Conservation (phyloP, 345 rosid species). For the Brassica nigra region DNA sequence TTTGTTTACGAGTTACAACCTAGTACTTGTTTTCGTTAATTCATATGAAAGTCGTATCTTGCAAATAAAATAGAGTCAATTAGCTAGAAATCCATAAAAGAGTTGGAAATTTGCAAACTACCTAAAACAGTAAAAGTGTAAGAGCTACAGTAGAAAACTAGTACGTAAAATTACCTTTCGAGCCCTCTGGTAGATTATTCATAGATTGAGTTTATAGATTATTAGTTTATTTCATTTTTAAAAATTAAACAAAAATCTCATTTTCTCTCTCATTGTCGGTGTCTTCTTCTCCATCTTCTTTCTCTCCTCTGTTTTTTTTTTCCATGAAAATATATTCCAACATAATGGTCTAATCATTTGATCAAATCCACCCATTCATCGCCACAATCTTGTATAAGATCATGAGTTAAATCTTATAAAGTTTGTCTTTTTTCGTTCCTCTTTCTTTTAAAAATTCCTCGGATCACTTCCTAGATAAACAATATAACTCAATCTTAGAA, state of each 20-base stretch:
- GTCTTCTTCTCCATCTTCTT: background rate
- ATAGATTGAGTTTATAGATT: too few relatives aligned
- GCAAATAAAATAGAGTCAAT: background rate
- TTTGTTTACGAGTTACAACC: background rate
- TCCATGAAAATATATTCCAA: background rate
- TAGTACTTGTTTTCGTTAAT: background rate
- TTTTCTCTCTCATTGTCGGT: background rate
- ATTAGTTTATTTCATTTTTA: too few relatives aligned
- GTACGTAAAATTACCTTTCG: background rate
- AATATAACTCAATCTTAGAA: background rate
- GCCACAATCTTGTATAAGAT: background rate
- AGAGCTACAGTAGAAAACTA: too few relatives aligned
- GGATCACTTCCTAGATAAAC: background rate
- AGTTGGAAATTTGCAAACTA: too few relatives aligned
- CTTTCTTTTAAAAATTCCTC: too few relatives aligned
- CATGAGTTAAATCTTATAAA: background rate
- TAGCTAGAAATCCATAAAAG: too few relatives aligned
- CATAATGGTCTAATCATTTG: background rate
- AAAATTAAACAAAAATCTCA: too few relatives aligned
- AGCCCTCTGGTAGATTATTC: background rate
- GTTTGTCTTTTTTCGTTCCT: background rate
- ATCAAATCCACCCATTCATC: background rate
- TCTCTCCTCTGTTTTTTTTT: background rate
- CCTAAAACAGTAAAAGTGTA: too few relatives aligned
- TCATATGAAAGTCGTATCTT: background rate